A percentile compares a stretch with the other conserved stretches of the same genome.
phyloP scores from a whole-genome alignment of 2,329 filamentous ascomycete species.

The Aspergillus carbonarius region DNA sequence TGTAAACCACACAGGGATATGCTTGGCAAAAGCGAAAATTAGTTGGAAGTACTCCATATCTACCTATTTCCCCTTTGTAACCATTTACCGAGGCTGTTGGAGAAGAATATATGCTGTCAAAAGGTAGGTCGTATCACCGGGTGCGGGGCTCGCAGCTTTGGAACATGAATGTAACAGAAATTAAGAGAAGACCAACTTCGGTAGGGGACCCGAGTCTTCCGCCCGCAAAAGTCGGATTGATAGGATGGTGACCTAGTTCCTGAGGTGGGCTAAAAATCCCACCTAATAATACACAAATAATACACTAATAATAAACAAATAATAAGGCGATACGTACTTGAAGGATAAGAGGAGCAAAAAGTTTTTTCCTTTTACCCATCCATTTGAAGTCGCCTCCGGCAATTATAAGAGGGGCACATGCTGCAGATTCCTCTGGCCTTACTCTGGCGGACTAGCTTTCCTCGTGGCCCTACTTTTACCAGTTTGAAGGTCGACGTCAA shows the following conservation, averaged over 20 bases:
- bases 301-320: background rate
- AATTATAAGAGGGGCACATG: conserved; percentile 5
- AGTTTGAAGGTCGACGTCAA: background rate
- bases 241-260: background rate
- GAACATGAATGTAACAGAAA: background rate
- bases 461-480: conserved; percentile 3
- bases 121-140: no score
- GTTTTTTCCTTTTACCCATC: background rate
- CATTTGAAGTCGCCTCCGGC: background rate
- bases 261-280: background rate
- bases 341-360: background rate
- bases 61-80: no score
- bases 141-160: background rate
- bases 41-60: no score
- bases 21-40: no score
- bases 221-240: background rate
- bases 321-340: background rate
- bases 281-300: background rate
- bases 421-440: background rate
- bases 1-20: no score
- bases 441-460: conserved; percentile 7
- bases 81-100: no score
- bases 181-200: background rate
- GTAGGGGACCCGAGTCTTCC: background rate
- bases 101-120: no score